phyloP scores from a whole-genome alignment of 345 rosid genomes.

The Syzygium aromaticum region DNA sequence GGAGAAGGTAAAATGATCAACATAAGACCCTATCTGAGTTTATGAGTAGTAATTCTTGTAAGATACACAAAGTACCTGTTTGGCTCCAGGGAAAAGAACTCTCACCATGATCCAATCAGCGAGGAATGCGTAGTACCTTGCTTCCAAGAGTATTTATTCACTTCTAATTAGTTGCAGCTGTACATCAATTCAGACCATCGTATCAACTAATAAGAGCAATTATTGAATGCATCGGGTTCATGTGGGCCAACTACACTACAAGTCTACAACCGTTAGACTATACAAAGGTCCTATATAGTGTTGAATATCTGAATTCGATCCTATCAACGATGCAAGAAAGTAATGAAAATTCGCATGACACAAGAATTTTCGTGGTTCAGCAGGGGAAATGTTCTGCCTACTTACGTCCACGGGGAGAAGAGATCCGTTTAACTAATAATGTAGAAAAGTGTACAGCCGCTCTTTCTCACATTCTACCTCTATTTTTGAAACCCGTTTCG shows the following conservation, averaged over 20 bases:
- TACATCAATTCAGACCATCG: neutral
- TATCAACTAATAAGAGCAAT: neutral
- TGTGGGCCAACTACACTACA: neutral
- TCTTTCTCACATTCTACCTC: too few species aligned
- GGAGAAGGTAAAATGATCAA: neutral
- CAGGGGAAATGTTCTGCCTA: too few species aligned
- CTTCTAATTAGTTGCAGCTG: neutral
- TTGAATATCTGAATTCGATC: too few species aligned
- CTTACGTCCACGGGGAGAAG: too few species aligned
- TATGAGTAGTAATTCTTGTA: neutral
- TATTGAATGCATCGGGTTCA: neutral
- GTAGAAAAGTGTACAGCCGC: too few species aligned
- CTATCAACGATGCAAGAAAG: too few species aligned
- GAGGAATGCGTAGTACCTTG: neutral
- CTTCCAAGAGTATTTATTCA: neutral
- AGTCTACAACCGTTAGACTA: neutral
- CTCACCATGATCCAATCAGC: neutral
- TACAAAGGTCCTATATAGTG: neutral
- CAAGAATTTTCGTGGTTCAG: too few species aligned
- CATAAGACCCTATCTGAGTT: neutral
- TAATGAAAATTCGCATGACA: too few species aligned
- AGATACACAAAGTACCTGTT: neutral
- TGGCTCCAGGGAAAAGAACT: neutral
- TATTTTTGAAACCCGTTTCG: too few species aligned
- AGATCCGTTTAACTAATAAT: too few species aligned